Base-by-base conservation (phyloP, 208 protist species). In the Trypanosoma avium region DNA sequence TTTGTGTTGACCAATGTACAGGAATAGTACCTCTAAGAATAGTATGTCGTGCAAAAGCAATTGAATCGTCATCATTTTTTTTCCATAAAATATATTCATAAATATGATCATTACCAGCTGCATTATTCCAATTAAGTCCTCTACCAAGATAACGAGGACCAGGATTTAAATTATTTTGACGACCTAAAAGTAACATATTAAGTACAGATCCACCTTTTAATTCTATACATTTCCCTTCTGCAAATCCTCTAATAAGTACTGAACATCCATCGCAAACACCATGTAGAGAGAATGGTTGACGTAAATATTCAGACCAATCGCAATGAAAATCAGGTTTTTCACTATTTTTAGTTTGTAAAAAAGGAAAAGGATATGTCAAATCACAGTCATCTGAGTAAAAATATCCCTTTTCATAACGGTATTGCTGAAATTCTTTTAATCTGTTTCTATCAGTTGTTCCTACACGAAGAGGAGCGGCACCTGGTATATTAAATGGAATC, bases 81-180 rank as follows among this genome's bases (percentile, higher is more conserved):
- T 73, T 83, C 86, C 90, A 95, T 61, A 95, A 56, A 45, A 93
- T 61, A 62, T 88, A 90, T 62, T 95, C 90, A 67, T 95, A 95
- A 58, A 79, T 70, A 66, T 95, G 84, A 29, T 95, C 90, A 58
- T 95, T 95, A 52, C 90, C 90, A n/a, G 74, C 84, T 0, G 79
- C 90, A 55, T 85, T 81, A 22, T 57, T 70, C 2, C 58, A 74
- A 66, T 95, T 95, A 1, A 95, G 79, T 9, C 90, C 90, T 13
- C 90, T 73, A 26, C 90, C 84, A 36, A 88, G 67, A 59, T 92
- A 95, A 5, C 90, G 77, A 3, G 90, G 90, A 0, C 86, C 90
- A 0, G 90, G 90, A 67, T 95, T 95, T 21, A 84, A 48, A 65
- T 88, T 76, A 61, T 81, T 93, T 61, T 95, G 86, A 10, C 82